These are phyloP conservation scores for Talaromyces liani DNA, from an alignment of 495 filamentous ascomycete species.

Conservation along the genomic window DNA sequence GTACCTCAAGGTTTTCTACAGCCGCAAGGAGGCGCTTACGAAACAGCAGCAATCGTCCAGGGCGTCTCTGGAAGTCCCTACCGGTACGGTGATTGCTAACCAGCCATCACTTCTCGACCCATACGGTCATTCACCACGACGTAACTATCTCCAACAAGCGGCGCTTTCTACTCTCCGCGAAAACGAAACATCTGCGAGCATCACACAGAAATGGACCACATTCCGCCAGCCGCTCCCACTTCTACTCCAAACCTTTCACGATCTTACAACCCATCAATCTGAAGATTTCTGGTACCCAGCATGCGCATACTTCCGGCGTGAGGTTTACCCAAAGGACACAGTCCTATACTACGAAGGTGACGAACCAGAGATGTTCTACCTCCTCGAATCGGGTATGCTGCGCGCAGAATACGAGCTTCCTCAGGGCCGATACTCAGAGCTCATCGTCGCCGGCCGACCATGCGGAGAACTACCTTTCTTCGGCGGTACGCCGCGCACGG, in stretches of 20 bases:
- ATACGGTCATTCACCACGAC: conserved; percentile 70
- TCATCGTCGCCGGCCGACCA: conserved; percentile 89
- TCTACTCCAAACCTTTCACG: conserved; percentile 86
- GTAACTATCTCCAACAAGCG: conserved; percentile 66
- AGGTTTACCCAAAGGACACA: conserved; percentile 58
- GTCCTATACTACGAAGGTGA: conserved; percentile 71
- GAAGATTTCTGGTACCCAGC: conserved; percentile 93
- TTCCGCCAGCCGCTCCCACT: conserved; percentile 87
- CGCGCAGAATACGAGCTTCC: conserved; percentile 83
- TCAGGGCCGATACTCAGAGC: conserved; percentile 81
- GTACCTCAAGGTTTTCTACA: conserved; percentile 79
- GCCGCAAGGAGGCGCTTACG: conserved; percentile 32
- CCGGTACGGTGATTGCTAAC: conserved; percentile 10
- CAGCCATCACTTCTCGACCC: conserved; percentile 26
- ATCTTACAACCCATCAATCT: conserved; percentile 63
- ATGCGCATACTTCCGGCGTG: conserved; percentile 61
- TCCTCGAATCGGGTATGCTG: conserved; percentile 85
- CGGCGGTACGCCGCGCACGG: conserved; percentile 76
- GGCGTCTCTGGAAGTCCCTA: conserved; percentile 46
- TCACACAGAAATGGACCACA: conserved; percentile 58
- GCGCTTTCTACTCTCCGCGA: conserved; percentile 66
- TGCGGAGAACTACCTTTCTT: conserved; percentile 97
- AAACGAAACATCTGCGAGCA: conserved; percentile 37
- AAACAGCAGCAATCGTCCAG: conserved; percentile 12
- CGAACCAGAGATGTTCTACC: conserved; percentile 69